phyloP scores from a whole-genome alignment of 225 moss, liverwort and hornwort genomes.

The Polytrichum formosum region DNA sequence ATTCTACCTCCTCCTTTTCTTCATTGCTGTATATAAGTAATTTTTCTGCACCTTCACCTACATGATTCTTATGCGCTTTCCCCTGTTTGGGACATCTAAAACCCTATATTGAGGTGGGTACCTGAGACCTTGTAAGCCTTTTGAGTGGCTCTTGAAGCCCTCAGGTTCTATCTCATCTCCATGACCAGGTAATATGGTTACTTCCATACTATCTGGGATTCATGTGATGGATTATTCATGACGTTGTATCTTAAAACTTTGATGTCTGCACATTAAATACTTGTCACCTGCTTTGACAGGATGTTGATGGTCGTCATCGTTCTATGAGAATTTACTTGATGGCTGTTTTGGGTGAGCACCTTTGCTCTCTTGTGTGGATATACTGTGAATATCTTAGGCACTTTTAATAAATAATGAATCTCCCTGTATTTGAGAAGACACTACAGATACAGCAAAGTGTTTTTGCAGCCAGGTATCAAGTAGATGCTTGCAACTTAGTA shows the following conservation, averaged over 20 bases:
- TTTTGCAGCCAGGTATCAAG: no score
- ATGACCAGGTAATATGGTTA: background rate
- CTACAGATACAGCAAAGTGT: no score
- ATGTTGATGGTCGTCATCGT: constrained; percentile 39
- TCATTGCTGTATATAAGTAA: constrained; percentile 68
- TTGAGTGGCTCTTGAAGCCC: background rate
- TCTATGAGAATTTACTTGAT: constrained; percentile 32
- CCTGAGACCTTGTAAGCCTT: background rate
- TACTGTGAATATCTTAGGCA: no score
- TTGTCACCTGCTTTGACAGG: constrained; percentile 18
- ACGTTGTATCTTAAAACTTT: no score
- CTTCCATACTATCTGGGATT: background rate
- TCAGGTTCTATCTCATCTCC: background rate
- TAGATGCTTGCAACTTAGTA: no score
- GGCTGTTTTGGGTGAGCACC: constrained; percentile 48
- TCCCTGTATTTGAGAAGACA: no score
- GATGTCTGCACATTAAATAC: no score
- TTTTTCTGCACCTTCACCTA: background rate
- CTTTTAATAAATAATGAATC: no score
- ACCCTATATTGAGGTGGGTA: no score
- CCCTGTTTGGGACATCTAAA: no score
- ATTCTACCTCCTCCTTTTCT: constrained; percentile 85
- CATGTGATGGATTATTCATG: background rate
- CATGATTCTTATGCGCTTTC: background rate
- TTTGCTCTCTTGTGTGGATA: background rate